Conservation (phyloP, 2,329 filamentous ascomycete genomes). For the Verticillium isaacii region DNA sequence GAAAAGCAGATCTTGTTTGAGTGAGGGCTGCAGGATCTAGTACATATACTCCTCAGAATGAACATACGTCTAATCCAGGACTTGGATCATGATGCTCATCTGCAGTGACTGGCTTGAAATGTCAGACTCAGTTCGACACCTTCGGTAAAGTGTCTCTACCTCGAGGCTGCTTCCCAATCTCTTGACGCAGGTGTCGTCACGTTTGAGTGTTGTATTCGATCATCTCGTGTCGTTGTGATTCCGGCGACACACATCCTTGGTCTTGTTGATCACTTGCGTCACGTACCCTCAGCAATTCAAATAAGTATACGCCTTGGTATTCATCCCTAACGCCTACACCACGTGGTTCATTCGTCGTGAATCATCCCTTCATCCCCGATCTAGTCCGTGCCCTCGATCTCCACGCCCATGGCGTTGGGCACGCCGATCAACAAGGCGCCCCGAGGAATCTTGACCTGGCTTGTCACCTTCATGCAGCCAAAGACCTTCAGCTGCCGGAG, state of each 20-base stretch:
- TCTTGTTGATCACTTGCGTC: no score
- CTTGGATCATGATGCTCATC: background rate
- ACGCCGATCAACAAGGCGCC: constrained; percentile 54
- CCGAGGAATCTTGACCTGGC: constrained; percentile 45
- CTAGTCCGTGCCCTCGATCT: constrained; percentile 41
- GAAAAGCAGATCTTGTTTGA: background rate
- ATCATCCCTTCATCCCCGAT: background rate
- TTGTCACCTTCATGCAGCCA: constrained; percentile 58
- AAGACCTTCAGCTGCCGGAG: constrained; percentile 57
- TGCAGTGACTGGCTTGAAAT: background rate
- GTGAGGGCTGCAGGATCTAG: background rate
- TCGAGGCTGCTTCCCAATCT: no score
- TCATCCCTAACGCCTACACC: background rate
- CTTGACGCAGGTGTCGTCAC: no score
- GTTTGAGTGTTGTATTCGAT: no score
- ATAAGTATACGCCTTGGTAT: background rate
- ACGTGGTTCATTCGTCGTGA: background rate
- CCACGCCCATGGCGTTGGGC: constrained; percentile 55
- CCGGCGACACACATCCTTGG: no score
- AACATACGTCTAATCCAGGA: background rate
- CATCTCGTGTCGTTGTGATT: no score
- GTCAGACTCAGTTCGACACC: no score
- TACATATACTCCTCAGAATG: background rate
- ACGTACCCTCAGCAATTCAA: no score
- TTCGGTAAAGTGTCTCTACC: no score